These are phyloP conservation scores for Podochytrium sp. DNA, from an alignment of 192 early-diverging fungal species.

Conservation along the genomic window DNA sequence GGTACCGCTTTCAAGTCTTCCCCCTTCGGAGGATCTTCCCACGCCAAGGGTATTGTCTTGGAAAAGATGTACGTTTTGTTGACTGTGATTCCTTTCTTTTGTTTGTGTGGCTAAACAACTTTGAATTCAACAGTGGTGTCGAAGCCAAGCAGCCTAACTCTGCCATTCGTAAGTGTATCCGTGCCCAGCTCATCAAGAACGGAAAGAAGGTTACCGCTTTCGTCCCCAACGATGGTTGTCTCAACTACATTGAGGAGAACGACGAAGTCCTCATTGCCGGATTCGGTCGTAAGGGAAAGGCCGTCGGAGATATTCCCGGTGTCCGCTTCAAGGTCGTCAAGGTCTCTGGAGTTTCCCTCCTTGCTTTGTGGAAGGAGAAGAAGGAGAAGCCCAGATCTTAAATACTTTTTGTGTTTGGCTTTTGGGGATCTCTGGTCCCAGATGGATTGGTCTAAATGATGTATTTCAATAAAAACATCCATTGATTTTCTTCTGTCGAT, in stretches of 20 bases:
- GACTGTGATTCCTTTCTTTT: not conserved
- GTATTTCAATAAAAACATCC: too few relatives aligned
- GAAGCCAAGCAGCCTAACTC: constrained; percentile 99
- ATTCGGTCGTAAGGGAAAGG: constrained; percentile 99
- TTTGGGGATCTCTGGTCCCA: not conserved
- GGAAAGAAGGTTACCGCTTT: constrained; percentile 99
- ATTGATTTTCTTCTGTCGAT: too few relatives aligned
- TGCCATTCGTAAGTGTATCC: constrained; percentile 99
- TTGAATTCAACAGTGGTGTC: constrained; percentile 76
- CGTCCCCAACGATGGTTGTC: constrained; percentile 99
- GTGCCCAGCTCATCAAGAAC: constrained; percentile 99
- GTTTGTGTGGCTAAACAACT: not conserved
- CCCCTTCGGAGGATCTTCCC: constrained; percentile 99
- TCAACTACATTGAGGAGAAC: constrained; percentile 99
- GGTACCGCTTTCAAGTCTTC: constrained; percentile 98
- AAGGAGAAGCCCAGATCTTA: constrained; percentile 97
- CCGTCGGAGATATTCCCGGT: constrained; percentile 99
- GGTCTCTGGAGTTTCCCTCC: constrained; percentile 98
- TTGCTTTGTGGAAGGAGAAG: constrained; percentile 99
- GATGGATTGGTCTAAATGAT: too few relatives aligned
- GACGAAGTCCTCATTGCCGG: constrained; percentile 99
- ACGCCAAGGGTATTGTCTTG: constrained; percentile 99
- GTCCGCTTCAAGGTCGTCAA: constrained; percentile 99
- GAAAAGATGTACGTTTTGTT: constrained; percentile 93
- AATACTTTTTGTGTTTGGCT: constrained; percentile 3